Evolutionary conservation across 2,329 filamentous ascomycete species (phyloP).

Genomic region (Microdochium bolleyi): DNA sequence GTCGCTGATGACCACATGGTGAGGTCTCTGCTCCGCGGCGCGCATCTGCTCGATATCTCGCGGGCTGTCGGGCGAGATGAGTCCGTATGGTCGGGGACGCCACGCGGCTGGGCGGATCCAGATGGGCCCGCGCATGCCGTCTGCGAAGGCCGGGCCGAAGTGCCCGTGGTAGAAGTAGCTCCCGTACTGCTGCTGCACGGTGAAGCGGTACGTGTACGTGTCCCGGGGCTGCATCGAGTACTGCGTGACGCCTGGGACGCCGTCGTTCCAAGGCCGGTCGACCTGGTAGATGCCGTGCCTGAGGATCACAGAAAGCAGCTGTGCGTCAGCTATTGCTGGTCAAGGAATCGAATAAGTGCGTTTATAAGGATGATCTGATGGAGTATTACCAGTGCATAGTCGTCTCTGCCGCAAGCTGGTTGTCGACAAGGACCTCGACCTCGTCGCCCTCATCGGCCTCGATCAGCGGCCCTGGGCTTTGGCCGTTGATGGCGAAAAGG

Average conservation of each 20-base stretch:
- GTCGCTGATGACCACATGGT: constrained; percentile 8
- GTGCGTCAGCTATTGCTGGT: not conserved
- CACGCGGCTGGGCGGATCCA: constrained; percentile 8
- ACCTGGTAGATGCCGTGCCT: constrained; percentile 10
- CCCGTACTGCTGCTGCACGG: constrained; percentile 8
- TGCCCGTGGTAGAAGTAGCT: constrained; percentile 11
- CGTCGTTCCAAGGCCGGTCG: constrained; percentile 9
- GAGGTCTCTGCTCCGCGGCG: constrained; percentile 6
- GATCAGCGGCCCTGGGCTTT: constrained; percentile 7
- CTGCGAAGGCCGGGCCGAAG: constrained; percentile 9
- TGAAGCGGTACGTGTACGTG: constrained; percentile 9
- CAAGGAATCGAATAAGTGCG: too few species aligned
- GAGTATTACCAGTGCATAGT: constrained; percentile 8
- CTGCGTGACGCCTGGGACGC: constrained; percentile 10
- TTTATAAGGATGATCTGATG: not conserved
- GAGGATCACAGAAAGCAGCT: not conserved
- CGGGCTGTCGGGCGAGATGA: constrained; percentile 3
- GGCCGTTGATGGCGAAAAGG: constrained; percentile 6
- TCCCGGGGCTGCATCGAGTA: constrained; percentile 8
- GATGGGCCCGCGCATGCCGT: constrained; percentile 9
- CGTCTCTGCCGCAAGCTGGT: constrained; percentile 7
- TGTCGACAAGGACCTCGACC: constrained; percentile 7
- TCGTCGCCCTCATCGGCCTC: constrained; percentile 7
- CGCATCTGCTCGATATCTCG: constrained; percentile 5
- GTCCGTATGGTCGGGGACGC: constrained; percentile 7